Base-by-base conservation (phyloP, 805 yeast genomes). In the Nakazawaea laoshanensis region DNA sequence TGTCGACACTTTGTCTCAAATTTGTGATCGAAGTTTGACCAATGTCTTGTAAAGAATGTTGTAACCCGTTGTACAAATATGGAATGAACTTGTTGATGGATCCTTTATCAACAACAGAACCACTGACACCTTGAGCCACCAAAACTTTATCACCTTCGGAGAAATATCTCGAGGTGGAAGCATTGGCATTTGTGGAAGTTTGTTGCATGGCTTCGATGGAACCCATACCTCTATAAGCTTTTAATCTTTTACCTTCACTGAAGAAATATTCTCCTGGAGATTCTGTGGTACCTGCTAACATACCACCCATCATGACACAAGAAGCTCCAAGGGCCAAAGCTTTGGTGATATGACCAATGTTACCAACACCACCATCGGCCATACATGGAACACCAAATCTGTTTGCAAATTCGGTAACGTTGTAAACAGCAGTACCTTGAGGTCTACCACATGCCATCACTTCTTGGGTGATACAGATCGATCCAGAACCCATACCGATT, bases 381-480 rank as follows among this genome's bases (percentile, higher is more conserved):
- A 92, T 87, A 65, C 95, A 84, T 57, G 98, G 97, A 45, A 92
- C 95, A 58, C 98, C 98, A 56, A 89, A 92, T 59, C 77, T 74
- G 63, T 78, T 80, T 46, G 97, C 94, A 56, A 92, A 88, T 67
- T 89, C 88, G 44, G 92, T 72, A 36, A 92, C 98, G 46, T 77
- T 80, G 72, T 75, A 88, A 35, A 92, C 97, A 41, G 98, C 98
- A 46, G 97, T 87, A 66, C 97, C 98, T 70, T 92, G 98, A 41
- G 98, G 98, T 74, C 98, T 87, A 66, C 98, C 98, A 67, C 96
- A 94, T 33, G 98, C 98, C 98, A 92, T 92, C 40, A 92, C 98
- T 68, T 92, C 98, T 69, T 92, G 98, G 34, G 98, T 92, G 58
- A 92, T 92, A 74, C 98, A 92, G 59, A 94, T 94, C 42, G 96